Evolutionary conservation across 768 basidiomycete species (phyloP), one percentile per base, ranked within the genome.

Genomic region (Boletellus sp.): DNA sequence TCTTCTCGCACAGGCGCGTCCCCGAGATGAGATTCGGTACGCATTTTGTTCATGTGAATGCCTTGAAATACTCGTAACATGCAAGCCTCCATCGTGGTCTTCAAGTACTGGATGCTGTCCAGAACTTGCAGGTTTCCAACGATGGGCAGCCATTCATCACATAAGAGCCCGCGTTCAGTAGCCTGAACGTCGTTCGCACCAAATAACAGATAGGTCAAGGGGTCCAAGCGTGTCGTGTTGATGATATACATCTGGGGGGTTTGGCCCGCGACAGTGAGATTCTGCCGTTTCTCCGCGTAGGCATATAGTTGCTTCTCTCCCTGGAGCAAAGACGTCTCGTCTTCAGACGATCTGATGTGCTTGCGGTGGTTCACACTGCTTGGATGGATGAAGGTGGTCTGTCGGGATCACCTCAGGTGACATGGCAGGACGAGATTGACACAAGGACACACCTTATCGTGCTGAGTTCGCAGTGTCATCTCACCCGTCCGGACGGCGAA

Each of bases 51-150:
- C 45, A 73, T 74, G 47, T 66, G 66, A 47, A 95, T 85, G 19
- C 93, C 92, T 59, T 95, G 88, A 57, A 90, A 97, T 6, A 96
- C 90, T 36, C 94, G 83, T 42, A 93, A 72, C 83, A 96, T 84
- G 60, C 87, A 91, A 3, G 74, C 73, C 57, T 95, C 91, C 75
- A 94, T 80, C 58, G 86, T 71, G 17, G 70, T 74, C 69, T 93
- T 94, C 61, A 97, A 71, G 12, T 81, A 77, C 64, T 87, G 85
- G n/a, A 95, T 72, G 55, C 92, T 84, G 62, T 94, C 90, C 59
- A 96, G 69, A 2, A 81, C 79, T 58, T 85, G 77, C 43, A 85
- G 57, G 54, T 85, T 80, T 35, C 89, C 89, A 33, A 85, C 76
- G 40, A 94, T 77, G 19, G 93, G 90, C 11, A 97, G 71, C 94